Evolutionary conservation across 75 land plant genomes (phyloP).

Genomic region (Gnetum montanum): DNA sequence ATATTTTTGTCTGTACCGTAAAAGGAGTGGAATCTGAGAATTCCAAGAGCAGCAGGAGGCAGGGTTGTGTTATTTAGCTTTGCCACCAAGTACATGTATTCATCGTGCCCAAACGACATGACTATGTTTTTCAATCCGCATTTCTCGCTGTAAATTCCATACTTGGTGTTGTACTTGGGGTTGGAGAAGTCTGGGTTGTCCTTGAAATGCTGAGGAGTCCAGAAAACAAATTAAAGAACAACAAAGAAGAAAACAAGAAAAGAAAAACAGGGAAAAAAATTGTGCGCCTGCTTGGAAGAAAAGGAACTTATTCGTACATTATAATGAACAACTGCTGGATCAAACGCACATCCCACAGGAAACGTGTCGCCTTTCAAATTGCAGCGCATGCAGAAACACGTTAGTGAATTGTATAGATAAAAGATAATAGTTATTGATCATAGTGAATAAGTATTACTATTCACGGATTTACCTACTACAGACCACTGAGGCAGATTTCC

Average conservation of each 20-base stretch:
- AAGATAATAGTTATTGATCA: no score
- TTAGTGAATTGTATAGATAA: not conserved
- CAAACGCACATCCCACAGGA: conserved; percentile 86
- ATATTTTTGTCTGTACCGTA: conserved; percentile 29
- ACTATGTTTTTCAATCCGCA: conserved; percentile 77
- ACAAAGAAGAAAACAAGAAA: no score
- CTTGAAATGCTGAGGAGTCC: conserved; percentile 47
- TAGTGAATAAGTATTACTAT: not conserved
- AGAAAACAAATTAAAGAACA: not conserved
- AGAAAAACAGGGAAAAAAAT: not conserved
- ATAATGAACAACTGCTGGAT: conserved; percentile 58
- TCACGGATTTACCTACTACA: conserved; percentile 53
- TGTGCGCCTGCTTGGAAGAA: not conserved
- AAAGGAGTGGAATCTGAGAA: conserved; percentile 86
- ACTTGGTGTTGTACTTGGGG: conserved; percentile 47
- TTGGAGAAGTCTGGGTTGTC: conserved; percentile 56
- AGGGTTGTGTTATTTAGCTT: conserved; percentile 60
- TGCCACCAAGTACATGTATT: conserved; percentile 92
- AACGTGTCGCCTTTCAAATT: conserved; percentile 61
- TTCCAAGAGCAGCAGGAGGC: conserved; percentile 72
- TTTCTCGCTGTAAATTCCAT: conserved; percentile 58
- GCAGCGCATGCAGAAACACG: not conserved
- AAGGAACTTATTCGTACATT: conserved; percentile 48
- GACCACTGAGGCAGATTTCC: conserved; percentile 87
- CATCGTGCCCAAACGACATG: conserved; percentile 93